Conservation (phyloP, 1,139 yeast species). For the Yamadazyma sp. region DNA sequence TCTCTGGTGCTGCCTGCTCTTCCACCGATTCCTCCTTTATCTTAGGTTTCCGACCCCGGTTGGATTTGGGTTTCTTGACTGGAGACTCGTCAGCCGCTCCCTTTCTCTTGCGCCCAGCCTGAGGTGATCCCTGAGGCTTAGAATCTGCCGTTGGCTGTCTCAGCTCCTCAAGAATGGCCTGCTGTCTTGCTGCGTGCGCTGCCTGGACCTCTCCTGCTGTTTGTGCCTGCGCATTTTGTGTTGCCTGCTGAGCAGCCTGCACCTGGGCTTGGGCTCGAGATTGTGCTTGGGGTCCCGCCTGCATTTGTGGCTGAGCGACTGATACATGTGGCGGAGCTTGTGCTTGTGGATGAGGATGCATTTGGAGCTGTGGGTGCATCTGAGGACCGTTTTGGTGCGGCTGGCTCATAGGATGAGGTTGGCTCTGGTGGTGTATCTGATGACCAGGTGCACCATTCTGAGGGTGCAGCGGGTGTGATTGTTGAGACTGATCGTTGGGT, state of each 20-base stretch:
- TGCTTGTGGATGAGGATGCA: constrained; percentile 20
- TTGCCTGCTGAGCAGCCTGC: constrained; percentile 3
- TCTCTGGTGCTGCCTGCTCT: constrained; percentile 7
- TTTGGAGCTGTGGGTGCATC: constrained; percentile 21
- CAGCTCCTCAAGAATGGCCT: not conserved
- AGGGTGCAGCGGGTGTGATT: not conserved
- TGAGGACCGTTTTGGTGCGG: constrained; percentile 12
- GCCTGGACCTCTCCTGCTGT: constrained; percentile 10
- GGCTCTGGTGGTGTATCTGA: not conserved
- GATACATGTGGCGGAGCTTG: not conserved
- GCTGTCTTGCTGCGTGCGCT: constrained; percentile 5
- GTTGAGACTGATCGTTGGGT: not conserved
- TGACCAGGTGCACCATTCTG: not conserved
- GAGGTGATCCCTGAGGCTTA: not conserved
- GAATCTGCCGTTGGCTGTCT: constrained; percentile 2
- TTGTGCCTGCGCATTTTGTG: constrained; percentile 8
- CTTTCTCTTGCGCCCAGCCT: constrained; percentile 4
- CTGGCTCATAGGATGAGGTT: constrained; percentile 6
- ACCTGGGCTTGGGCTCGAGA: not conserved
- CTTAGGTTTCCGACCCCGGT: constrained; percentile 10
- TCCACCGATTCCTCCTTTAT: constrained; percentile 7
- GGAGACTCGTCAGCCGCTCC: not conserved
- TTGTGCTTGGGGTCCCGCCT: constrained; percentile 1
- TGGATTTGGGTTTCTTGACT: constrained; percentile 5
- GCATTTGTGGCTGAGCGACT: not conserved